Percentiles rank a stretch among this genome's conserved stretches.
phyloP scores from a whole-genome alignment of 495 filamentous ascomycete species.

The Aspergillus sparsus region DNA sequence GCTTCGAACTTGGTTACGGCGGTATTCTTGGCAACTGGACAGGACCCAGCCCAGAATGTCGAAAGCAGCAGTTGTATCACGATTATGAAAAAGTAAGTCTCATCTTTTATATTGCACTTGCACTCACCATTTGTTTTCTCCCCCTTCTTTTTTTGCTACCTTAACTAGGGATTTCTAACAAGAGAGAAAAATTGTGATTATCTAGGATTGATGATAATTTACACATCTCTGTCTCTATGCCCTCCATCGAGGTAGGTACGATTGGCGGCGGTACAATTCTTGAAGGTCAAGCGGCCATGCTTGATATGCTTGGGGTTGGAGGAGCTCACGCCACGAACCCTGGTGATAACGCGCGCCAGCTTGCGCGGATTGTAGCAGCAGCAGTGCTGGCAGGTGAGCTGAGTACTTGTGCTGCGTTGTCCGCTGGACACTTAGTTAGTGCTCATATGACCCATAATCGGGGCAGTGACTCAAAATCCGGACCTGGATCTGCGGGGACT shows the following conservation, averaged over 20 bases:
- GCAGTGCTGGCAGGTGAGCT: slow-evolving; percentile 84
- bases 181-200: slow-evolving; percentile 22
- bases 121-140: too few relatives aligned
- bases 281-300: slow-evolving; percentile 86
- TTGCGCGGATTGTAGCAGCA: slow-evolving; percentile 80
- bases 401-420: slow-evolving; percentile 76
- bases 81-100: slow-evolving; percentile 86
- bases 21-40: slow-evolving; percentile 86
- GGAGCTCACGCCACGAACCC: slow-evolving; percentile 79
- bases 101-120: neutral
- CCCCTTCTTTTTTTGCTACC: too few relatives aligned
- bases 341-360: slow-evolving; percentile 78
- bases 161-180: too few relatives aligned
- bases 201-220: slow-evolving; percentile 74
- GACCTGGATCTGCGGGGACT: neutral
- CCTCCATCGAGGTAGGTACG: slow-evolving; percentile 87
- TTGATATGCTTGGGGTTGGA: slow-evolving; percentile 83
- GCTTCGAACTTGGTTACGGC: slow-evolving; percentile 90
- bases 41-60: slow-evolving; percentile 89
- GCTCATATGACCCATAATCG: slow-evolving; percentile 24
- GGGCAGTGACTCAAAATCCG: neutral
- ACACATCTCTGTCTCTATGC: slow-evolving; percentile 90
- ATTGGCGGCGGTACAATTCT: slow-evolving; percentile 89
- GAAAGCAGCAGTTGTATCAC: slow-evolving; percentile 91
- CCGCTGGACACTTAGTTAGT: slow-evolving; percentile 57